Conservation (phyloP, 306 rosid genomes). For the Acacia melanoxylon region DNA sequence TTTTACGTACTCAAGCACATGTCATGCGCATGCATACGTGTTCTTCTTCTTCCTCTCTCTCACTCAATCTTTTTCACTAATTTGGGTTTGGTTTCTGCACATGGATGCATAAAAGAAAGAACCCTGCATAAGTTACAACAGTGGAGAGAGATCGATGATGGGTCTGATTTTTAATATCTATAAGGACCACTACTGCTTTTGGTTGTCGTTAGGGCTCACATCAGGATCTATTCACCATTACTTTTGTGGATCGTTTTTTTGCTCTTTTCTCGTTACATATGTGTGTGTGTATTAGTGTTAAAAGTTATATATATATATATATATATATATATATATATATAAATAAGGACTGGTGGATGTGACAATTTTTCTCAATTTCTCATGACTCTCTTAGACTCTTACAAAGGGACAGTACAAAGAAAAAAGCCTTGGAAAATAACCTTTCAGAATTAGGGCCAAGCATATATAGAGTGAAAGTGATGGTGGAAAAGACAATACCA, state of each 20-base stretch:
- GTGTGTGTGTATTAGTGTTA: too few species aligned
- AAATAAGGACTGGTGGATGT: neutral
- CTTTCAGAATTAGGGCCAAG: neutral
- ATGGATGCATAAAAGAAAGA: neutral
- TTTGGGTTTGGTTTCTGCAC: slow-evolving; percentile 1
- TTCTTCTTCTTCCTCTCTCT: neutral
- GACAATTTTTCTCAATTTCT: neutral
- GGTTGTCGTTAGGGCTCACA: neutral
- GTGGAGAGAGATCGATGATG: neutral
- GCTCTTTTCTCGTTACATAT: neutral
- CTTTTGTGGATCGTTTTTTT: neutral
- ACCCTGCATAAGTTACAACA: neutral
- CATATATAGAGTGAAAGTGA: neutral
- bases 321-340: neutral
- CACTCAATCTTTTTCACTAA: neutral
- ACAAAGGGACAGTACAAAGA: neutral
- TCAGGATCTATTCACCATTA: slow-evolving; percentile 14
- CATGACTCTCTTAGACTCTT: neutral
- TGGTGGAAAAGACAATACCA: neutral
- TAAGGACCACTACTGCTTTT: slow-evolving; percentile 18
- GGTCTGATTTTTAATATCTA: neutral
- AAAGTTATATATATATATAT: neutral
- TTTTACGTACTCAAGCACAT: neutral
- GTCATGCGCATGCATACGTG: slow-evolving; percentile 14
- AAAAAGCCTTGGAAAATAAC: neutral